Evolutionary conservation across 768 basidiomycete genomes (phyloP).

Genomic region (Termitomyces sp.): DNA sequence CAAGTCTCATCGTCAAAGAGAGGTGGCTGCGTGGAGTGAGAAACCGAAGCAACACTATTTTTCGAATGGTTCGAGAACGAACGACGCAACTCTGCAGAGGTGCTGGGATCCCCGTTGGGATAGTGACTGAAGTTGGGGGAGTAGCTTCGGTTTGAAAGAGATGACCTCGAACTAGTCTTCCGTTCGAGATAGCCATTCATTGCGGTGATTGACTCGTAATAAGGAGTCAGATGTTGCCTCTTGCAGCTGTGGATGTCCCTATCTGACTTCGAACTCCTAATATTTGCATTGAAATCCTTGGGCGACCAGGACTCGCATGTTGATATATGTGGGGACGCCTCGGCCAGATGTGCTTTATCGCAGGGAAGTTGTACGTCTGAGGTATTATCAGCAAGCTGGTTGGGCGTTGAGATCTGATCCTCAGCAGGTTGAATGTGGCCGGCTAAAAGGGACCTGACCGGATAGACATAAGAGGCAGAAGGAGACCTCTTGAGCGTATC

Average conservation of each 20-base stretch:
- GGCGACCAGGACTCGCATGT: neutral
- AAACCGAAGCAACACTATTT: constrained; percentile 8
- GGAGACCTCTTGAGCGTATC: neutral
- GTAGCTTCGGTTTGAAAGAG: constrained; percentile 1
- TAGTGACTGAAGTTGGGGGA: constrained; percentile 30
- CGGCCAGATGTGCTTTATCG: neutral
- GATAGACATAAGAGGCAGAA: constrained; percentile 31
- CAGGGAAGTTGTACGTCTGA: neutral
- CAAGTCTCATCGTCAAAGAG: neutral
- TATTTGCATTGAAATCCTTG: constrained; percentile 2
- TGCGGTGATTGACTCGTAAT: neutral
- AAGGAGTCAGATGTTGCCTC: neutral
- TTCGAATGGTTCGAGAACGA: constrained; percentile 17
- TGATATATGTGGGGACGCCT: neutral
- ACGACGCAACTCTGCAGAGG: neutral
- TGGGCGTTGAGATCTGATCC: neutral
- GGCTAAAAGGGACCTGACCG: constrained; percentile 35
- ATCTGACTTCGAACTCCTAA: constrained; percentile 6
- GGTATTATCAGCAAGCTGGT: neutral
- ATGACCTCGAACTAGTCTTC: neutral
- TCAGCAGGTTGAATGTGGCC: constrained; percentile 31
- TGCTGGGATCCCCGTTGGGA: constrained; percentile 18
- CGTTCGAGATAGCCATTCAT: neutral
- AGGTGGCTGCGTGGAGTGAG: neutral
- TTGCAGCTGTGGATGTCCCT: neutral